Evolutionary conservation across 139 green algal genomes (phyloP).

Genomic region (Marvania coccoides): DNA sequence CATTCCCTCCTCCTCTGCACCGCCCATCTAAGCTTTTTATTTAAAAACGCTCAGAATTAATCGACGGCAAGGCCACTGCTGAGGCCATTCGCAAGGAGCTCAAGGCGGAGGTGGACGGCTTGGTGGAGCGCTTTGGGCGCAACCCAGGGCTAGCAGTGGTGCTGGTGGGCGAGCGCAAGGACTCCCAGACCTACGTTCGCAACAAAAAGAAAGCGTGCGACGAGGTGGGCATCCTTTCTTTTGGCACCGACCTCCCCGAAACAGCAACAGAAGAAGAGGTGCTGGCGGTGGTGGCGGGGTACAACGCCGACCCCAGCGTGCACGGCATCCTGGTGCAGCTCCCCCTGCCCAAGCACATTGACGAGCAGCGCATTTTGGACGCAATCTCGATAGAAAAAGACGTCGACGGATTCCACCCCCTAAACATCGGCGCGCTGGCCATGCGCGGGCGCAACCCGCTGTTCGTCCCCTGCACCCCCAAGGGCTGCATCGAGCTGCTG

Average conservation of each 20-base stretch:
- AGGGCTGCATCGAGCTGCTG: constrained; percentile 89
- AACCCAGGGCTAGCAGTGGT: constrained; percentile 91
- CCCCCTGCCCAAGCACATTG: constrained; percentile 70
- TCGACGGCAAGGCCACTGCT: constrained; percentile 82
- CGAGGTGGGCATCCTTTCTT: constrained; percentile 87
- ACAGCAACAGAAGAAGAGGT: constrained; percentile 83
- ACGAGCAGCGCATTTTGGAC: constrained; percentile 70
- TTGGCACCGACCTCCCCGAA: constrained; percentile 78
- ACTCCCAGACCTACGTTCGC: constrained; percentile 95
- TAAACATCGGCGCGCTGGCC: constrained; percentile 82
- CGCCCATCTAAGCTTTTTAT: background rate
- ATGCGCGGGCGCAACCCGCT: constrained; percentile 70
- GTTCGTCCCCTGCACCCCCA: constrained; percentile 84
- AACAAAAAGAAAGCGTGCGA: constrained; percentile 92
- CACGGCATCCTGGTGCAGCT: constrained; percentile 91
- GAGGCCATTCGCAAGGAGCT: constrained; percentile 67
- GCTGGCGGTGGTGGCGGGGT: constrained; percentile 64
- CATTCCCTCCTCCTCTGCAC: background rate
- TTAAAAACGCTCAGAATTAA: constrained; percentile 35
- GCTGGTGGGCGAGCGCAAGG: constrained; percentile 88
- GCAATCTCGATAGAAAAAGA: constrained; percentile 87
- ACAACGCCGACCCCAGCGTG: constrained; percentile 65
- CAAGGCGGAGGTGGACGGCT: constrained; percentile 47
- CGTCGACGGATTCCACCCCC: constrained; percentile 91
- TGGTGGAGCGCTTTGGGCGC: constrained; percentile 57